Base-by-base conservation (phyloP, 129 eudicot species). In the Artemisia tridentata region DNA sequence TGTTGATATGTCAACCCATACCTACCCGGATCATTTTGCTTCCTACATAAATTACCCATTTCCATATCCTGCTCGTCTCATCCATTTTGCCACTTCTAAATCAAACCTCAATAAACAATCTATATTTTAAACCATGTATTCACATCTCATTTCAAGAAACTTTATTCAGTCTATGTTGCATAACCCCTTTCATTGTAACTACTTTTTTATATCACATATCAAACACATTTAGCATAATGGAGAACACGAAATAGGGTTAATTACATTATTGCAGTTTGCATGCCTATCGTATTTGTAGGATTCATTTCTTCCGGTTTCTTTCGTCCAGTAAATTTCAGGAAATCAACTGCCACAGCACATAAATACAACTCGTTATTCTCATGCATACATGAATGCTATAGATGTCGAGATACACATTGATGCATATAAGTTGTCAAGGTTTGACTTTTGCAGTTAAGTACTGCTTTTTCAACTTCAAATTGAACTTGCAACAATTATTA, bases 131-230 rank as follows among this genome's bases (percentile, higher is more conserved):
- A 72, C 68, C 52, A 74, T 74, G 48, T 74, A 74, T 53, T 65
- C 65, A 74, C 79, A 65, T 65, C 65, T 65, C 78, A 65, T 74
- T 54, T 74, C 56, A 65, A 43, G 66, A 74, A 63, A 74, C 79
- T 58, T 65, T 65, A 74, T 74, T 74, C 72, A 54, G 46, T 74
- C 66, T 29, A 43, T 72, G 20, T 54, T n/a, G 54, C 48, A 53
- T 52, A 64, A 74, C 65, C 56, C 23, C 49, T 64, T 45, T 13
- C 53, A 74, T 62, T 68, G 60, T 38, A n/a, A n/a, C n/a, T n/a
- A n/a, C n/a, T n/a, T n/a, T n/a, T 38, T 55, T 50, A 50, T 51
- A 29, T 62, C 65, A 71, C 2, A 41, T 56, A 16, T 51, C 55
- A 64, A 65, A 52, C 65, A 73, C 27, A 63, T 19, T 14, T 53